These are phyloP conservation scores for Penicillium sp. DNA, from an alignment of 2,329 filamentous ascomycete genomes.

Conservation along the genomic window DNA sequence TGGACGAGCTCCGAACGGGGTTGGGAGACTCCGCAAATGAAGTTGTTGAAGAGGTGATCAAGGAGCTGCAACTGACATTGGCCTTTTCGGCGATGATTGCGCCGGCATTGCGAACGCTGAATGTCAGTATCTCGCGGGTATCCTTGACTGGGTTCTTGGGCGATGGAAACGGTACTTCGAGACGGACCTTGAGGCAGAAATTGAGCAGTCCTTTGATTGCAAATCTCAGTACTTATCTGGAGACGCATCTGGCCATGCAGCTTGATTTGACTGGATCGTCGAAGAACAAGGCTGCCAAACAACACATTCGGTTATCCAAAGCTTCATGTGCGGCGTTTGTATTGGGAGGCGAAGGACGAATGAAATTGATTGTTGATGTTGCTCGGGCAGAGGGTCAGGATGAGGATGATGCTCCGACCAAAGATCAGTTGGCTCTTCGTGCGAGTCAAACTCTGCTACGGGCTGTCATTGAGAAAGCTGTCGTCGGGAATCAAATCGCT, in stretches of 20 bases:
- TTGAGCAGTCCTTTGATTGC: conserved; percentile 10
- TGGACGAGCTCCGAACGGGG: conserved; percentile 14
- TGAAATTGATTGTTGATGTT: conserved; percentile 36
- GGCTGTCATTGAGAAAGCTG: conserved; percentile 31
- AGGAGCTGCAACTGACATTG: conserved; percentile 42
- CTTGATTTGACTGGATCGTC: conserved; percentile 30
- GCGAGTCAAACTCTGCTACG: conserved; percentile 35
- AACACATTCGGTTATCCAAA: conserved; percentile 37
- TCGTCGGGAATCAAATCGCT: conserved; percentile 17
- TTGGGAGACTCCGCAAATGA: not conserved
- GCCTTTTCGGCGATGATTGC: conserved; percentile 37
- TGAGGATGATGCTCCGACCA: conserved; percentile 10
- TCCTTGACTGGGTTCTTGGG: conserved; percentile 24
- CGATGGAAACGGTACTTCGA: not conserved
- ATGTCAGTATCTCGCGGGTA: conserved; percentile 34
- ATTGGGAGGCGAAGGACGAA: conserved; percentile 37
- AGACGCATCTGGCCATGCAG: conserved; percentile 42
- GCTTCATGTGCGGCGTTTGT: conserved; percentile 42
- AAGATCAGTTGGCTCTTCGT: conserved; percentile 22
- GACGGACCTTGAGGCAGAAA: conserved; percentile 12
- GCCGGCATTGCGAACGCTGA: conserved; percentile 35
- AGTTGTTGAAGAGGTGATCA: conserved; percentile 33
- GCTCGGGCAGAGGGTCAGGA: conserved; percentile 15
- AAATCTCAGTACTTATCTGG: conserved; percentile 37
- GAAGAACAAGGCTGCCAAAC: conserved; percentile 6